Conservation (phyloP, 2,329 filamentous ascomycete species). For the Dactylellina sp. region DNA sequence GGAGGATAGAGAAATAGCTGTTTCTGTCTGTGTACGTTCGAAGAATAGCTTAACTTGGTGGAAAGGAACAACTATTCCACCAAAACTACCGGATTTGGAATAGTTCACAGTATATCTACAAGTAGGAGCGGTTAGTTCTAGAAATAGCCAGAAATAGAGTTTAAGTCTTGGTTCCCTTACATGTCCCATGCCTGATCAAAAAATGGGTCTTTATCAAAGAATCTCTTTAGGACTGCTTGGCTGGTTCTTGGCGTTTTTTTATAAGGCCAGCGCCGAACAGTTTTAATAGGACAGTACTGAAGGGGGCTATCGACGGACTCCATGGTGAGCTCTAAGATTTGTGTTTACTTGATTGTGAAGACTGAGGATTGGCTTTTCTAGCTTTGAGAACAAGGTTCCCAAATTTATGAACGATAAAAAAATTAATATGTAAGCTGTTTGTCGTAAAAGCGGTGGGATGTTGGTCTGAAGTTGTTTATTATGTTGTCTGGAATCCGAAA, state of each 20-base stretch:
- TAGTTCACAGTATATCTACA: constrained; percentile 52
- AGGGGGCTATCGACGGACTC: not conserved
- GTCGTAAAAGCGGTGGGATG: too few species aligned
- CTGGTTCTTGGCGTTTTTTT: constrained; percentile 57
- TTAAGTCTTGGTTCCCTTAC: constrained; percentile 35
- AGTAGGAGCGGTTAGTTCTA: constrained; percentile 1
- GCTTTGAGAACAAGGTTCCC: too few species aligned
- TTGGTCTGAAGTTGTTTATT: too few species aligned
- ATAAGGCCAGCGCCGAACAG: constrained; percentile 59
- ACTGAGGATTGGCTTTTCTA: not conserved
- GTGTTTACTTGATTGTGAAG: not conserved
- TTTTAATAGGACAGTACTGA: constrained; percentile 45
- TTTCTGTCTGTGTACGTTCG: constrained; percentile 53
- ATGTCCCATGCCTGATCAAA: constrained; percentile 59
- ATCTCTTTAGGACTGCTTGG: constrained; percentile 58
- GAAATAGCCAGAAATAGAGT: not conserved
- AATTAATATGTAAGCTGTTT: too few species aligned
- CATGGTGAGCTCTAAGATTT: not conserved
- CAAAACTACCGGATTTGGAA: constrained; percentile 38
- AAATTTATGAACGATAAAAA: too few species aligned
- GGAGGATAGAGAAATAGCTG: constrained; percentile 23
- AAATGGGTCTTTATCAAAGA: constrained; percentile 59
- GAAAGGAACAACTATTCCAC: constrained; percentile 57
- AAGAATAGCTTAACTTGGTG: constrained; percentile 58
- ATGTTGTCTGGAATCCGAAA: too few species aligned